Evolutionary conservation across 805 yeast species (phyloP).

Genomic region (Ogataea saltuana): DNA sequence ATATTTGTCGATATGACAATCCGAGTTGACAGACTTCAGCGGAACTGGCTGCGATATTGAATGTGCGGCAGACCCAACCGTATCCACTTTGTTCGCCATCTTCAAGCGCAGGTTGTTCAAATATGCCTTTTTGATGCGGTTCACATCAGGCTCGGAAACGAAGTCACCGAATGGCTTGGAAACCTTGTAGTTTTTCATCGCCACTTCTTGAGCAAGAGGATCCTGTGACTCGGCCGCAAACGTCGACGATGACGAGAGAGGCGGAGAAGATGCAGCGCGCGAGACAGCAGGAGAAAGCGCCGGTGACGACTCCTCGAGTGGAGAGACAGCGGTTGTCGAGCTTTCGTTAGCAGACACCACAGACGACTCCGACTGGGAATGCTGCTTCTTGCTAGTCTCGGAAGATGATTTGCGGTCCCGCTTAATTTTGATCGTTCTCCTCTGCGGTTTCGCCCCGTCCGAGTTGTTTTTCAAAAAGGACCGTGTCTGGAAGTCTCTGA

Average conservation of each 20-base stretch:
- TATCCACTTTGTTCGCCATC: conserved; percentile 14
- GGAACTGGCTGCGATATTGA: conserved; percentile 6
- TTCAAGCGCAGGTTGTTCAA: conserved; percentile 16
- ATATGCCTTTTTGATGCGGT: conserved; percentile 7
- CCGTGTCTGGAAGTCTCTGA: conserved; percentile 48
- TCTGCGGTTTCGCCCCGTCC: conserved; percentile 32
- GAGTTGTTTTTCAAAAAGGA: conserved; percentile 38
- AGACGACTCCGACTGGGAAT: background rate
- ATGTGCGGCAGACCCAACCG: conserved; percentile 6
- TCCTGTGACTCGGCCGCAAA: conserved; percentile 4
- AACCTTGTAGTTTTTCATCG: no score
- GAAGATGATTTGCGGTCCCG: background rate
- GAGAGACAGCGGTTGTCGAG: background rate
- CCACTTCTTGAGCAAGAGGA: background rate
- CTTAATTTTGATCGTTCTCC: conserved; percentile 30
- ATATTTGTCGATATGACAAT: conserved; percentile 28
- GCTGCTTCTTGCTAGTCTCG: background rate
- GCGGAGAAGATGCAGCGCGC: conserved; percentile 18
- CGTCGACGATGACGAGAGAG: conserved; percentile 18
- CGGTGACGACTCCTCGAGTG: conserved; percentile 12
- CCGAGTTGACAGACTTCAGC: conserved; percentile 1
- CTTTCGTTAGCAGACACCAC: background rate
- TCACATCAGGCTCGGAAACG: background rate
- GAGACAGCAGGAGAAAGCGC: conserved; percentile 23
- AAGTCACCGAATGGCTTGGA: background rate